Percentiles rank a stretch among this genome's conserved stretches.
Evolutionary conservation across 2,329 filamentous ascomycete genomes (phyloP).

Genomic region (Dactylellina sp.): DNA sequence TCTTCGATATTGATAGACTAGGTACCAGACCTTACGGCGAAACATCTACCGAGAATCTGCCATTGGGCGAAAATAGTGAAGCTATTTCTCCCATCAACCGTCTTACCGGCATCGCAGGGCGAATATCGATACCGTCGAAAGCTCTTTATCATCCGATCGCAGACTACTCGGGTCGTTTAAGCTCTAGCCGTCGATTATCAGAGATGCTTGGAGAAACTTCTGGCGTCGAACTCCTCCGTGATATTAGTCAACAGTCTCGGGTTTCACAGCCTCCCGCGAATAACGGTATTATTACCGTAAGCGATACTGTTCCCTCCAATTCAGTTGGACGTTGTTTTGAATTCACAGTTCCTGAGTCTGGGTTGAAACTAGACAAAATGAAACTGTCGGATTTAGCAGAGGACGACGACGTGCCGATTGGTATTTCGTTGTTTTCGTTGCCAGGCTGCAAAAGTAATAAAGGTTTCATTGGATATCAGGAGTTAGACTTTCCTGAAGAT

Average conservation of each 20-base stretch:
- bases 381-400: slow-evolving; percentile 8
- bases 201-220: slow-evolving; percentile 23
- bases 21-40: slow-evolving; percentile 1
- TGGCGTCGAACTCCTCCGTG: background rate
- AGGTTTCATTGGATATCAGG: slow-evolving; percentile 22
- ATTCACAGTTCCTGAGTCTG: slow-evolving; percentile 15
- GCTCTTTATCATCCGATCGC: slow-evolving; percentile 21
- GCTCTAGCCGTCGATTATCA: slow-evolving; percentile 3
- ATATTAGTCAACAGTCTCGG: slow-evolving; percentile 6
- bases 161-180: slow-evolving; percentile 26
- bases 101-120: slow-evolving; percentile 23
- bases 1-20: background rate
- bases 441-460: slow-evolving; percentile 13
- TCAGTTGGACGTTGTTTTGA: slow-evolving; percentile 36
- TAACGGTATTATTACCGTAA: background rate
- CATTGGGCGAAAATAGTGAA: background rate
- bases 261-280: slow-evolving; percentile 6
- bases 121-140: slow-evolving; percentile 16
- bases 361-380: slow-evolving; percentile 16
- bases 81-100: background rate
- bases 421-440: slow-evolving; percentile 14
- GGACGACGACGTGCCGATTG: slow-evolving; percentile 24
- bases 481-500: slow-evolving; percentile 1
- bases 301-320: background rate
- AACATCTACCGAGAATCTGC: background rate